Conservation (phyloP, 768 basidiomycete genomes). For the Boletus edulis region DNA sequence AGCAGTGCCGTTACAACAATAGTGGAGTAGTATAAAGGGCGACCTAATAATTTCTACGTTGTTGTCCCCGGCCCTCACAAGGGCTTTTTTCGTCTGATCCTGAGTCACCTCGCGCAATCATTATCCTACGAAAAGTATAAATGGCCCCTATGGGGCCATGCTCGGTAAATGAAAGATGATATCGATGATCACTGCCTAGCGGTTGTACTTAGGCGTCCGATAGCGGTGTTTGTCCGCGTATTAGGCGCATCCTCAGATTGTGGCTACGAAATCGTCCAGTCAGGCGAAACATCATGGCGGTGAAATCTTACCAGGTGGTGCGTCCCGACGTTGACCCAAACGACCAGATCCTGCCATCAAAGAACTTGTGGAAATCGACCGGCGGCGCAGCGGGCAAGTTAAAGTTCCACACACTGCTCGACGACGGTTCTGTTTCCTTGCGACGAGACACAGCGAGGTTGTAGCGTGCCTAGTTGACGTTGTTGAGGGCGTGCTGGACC, state of each 20-base stretch:
- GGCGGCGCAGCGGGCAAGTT: constrained; percentile 55
- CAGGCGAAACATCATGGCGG: not conserved
- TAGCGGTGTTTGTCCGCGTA: constrained; percentile 54
- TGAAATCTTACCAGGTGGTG: constrained; percentile 51
- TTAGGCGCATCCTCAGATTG: constrained; percentile 65
- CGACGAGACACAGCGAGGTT: constrained; percentile 55
- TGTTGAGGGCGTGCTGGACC: constrained; percentile 56
- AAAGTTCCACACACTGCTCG: constrained; percentile 60
- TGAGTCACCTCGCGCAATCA: too few relatives aligned
- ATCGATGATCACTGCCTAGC: too few relatives aligned
- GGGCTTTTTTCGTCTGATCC: too few relatives aligned
- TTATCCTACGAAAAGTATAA: too few relatives aligned
- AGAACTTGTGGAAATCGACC: constrained; percentile 61
- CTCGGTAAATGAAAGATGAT: too few relatives aligned
- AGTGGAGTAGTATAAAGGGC: too few relatives aligned
- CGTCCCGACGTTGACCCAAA: constrained; percentile 66
- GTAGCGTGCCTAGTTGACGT: constrained; percentile 66
- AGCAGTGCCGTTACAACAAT: too few relatives aligned
- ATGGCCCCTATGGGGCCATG: too few relatives aligned
- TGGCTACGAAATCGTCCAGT: constrained; percentile 34
- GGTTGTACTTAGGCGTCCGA: too few relatives aligned
- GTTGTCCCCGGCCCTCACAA: too few relatives aligned
- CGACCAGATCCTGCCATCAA: constrained; percentile 64
- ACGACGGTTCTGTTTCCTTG: constrained; percentile 61
- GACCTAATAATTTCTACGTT: too few relatives aligned